Percentiles rank a stretch among this genome's conserved stretches.
Conservation (phyloP, 768 basidiomycete genomes). For the Tulasnella sp. region DNA sequence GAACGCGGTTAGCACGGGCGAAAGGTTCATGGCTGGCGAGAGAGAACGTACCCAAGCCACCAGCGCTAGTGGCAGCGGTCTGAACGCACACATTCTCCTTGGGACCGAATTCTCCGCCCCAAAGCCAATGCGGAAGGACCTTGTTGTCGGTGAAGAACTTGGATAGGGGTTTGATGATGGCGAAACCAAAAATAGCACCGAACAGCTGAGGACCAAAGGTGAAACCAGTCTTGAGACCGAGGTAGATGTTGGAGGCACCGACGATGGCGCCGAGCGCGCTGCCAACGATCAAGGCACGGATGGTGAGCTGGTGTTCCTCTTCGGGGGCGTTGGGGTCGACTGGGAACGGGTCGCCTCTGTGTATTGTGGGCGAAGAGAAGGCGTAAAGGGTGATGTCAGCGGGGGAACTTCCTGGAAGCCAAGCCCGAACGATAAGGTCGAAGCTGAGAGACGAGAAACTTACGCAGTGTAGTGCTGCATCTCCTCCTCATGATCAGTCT, state of each 20-base stretch:
- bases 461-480: slow-evolving; percentile 12
- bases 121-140: slow-evolving; percentile 42
- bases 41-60: slow-evolving; percentile 44
- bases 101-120: slow-evolving; percentile 58
- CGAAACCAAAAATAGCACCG: slow-evolving; percentile 59
- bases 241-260: slow-evolving; percentile 48
- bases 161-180: slow-evolving; percentile 56
- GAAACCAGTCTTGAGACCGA: slow-evolving; percentile 65
- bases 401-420: not conserved
- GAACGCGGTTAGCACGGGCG: not conserved
- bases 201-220: slow-evolving; percentile 63
- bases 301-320: slow-evolving; percentile 50
- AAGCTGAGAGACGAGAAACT: not conserved
- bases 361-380: not conserved
- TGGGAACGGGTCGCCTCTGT: slow-evolving; percentile 49
- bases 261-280: slow-evolving; percentile 49
- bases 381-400: not conserved
- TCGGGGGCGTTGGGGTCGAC: slow-evolving; percentile 47
- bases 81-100: slow-evolving; percentile 67
- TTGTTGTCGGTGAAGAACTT: slow-evolving; percentile 49
- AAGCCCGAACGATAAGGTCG: not conserved
- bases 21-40: not conserved
- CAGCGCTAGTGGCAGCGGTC: slow-evolving; percentile 44
- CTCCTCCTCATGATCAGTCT: slow-evolving; percentile 12
- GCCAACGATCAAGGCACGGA: slow-evolving; percentile 50